Evolutionary conservation across 2,329 filamentous ascomycete genomes (phyloP).

Genomic region (Epichloe coenophiala): DNA sequence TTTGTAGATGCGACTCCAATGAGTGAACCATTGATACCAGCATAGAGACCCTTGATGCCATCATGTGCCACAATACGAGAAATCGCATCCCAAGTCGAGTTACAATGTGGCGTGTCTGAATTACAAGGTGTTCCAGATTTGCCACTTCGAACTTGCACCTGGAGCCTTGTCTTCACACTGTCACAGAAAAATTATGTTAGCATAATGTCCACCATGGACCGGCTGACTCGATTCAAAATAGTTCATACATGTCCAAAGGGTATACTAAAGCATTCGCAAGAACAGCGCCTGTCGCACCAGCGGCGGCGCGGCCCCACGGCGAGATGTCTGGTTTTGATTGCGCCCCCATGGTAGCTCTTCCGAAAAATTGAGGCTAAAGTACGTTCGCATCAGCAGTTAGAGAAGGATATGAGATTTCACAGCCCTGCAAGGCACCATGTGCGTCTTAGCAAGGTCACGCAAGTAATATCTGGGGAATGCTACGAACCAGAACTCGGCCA

Average conservation of each 20-base stretch:
- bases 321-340: slow-evolving; percentile 62
- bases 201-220: background rate
- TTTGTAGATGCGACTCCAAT: slow-evolving; percentile 93
- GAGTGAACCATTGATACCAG: slow-evolving; percentile 74
- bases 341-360: slow-evolving; percentile 28
- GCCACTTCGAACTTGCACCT: slow-evolving; percentile 73
- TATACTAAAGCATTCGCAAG: slow-evolving; percentile 93
- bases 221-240: background rate
- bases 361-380: background rate
- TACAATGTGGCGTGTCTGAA: slow-evolving; percentile 56
- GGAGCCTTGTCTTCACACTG: slow-evolving; percentile 89
- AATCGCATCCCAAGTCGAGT: slow-evolving; percentile 78
- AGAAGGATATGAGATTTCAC: background rate
- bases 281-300: slow-evolving; percentile 84
- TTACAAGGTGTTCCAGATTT: slow-evolving; percentile 22
- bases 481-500: background rate
- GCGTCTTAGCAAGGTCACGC: background rate
- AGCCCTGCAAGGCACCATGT: background rate
- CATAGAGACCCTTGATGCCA: slow-evolving; percentile 71
- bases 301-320: slow-evolving; percentile 85
- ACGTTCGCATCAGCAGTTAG: background rate
- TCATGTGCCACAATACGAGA: slow-evolving; percentile 70
- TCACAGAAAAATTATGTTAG: background rate
- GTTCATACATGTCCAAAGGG: slow-evolving; percentile 81
- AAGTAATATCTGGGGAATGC: too few species aligned